Evolutionary conservation across 2,329 filamentous ascomycete genomes (phyloP).

Genomic region (Trichoderma harzianum): DNA sequence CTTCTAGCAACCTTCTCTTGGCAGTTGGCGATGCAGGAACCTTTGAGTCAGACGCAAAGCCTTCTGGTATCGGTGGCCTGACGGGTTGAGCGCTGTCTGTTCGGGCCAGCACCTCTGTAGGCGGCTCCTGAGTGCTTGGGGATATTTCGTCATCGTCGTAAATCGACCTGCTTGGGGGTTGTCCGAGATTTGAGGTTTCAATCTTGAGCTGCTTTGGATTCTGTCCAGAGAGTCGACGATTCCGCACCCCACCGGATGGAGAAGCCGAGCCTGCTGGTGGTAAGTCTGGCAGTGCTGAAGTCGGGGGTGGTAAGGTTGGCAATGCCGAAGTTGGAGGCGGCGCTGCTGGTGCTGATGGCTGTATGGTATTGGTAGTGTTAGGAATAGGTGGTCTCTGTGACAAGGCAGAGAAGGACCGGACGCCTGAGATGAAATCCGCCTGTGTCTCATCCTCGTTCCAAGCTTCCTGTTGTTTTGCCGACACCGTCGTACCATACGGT

Average conservation of each 20-base stretch:
- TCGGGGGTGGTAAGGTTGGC: conserved; percentile 43
- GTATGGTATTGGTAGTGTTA: conserved; percentile 21
- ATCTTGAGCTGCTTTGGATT: conserved; percentile 84
- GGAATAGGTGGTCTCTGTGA: conserved; percentile 51
- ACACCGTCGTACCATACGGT: background rate
- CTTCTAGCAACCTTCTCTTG: conserved; percentile 33
- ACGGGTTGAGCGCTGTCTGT: conserved; percentile 10
- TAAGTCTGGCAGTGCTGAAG: conserved; percentile 41
- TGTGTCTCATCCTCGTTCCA: conserved; percentile 1
- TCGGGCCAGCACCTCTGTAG: background rate
- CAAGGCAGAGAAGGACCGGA: conserved; percentile 61
- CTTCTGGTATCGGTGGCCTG: conserved; percentile 28
- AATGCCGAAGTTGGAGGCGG: conserved; percentile 48
- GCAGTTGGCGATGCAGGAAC: conserved; percentile 31
- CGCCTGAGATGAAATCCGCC: conserved; percentile 37
- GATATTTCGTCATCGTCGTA: conserved; percentile 13
- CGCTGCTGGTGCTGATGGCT: conserved; percentile 39
- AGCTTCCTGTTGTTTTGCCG: conserved; percentile 5
- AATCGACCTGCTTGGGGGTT: conserved; percentile 20
- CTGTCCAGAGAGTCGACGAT: conserved; percentile 74
- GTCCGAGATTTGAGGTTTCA: conserved; percentile 57
- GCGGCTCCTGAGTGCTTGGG: conserved; percentile 13
- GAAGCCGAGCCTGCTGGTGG: conserved; percentile 34
- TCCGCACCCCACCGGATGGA: conserved; percentile 59
- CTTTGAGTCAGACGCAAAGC: conserved; percentile 29